Conservation (phyloP, 2,329 filamentous ascomycete species). For the Ophiostoma ulmi region DNA sequence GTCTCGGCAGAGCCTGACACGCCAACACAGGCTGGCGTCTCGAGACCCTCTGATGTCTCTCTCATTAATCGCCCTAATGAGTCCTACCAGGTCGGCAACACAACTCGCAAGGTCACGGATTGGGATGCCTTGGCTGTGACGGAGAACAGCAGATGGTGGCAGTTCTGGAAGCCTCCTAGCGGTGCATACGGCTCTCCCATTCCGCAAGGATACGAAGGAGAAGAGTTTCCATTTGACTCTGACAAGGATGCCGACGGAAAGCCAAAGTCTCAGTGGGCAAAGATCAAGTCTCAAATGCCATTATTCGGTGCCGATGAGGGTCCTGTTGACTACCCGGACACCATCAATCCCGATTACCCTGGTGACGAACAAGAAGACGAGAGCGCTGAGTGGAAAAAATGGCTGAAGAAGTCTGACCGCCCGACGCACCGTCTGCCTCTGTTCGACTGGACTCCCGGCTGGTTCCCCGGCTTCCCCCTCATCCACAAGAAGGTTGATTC, state of each 20-base stretch:
- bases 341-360: constrained; percentile 58
- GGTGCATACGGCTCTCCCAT: constrained; percentile 58
- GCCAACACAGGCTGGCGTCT: neutral
- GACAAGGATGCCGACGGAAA: neutral
- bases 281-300: constrained; percentile 46
- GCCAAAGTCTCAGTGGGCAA: constrained; percentile 47
- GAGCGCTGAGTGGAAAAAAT: constrained; percentile 73
- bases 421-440: constrained; percentile 74
- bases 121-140: constrained; percentile 46
- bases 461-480: constrained; percentile 73
- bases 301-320: constrained; percentile 44
- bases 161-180: constrained; percentile 60
- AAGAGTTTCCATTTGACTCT: constrained; percentile 38
- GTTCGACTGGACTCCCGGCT: constrained; percentile 51
- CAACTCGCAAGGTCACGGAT: constrained; percentile 47
- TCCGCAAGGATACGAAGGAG: constrained; percentile 50
- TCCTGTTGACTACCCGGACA: constrained; percentile 53
- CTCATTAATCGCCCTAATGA: constrained; percentile 17
- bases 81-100: constrained; percentile 40
- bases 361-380: constrained; percentile 56
- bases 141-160: constrained; percentile 49
- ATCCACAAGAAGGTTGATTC: constrained; percentile 89
- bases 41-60: constrained; percentile 35
- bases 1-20: constrained; percentile 14
- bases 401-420: constrained; percentile 73